phyloP scores from a whole-genome alignment of 1,139 yeast species.

The Pichia sp. region DNA sequence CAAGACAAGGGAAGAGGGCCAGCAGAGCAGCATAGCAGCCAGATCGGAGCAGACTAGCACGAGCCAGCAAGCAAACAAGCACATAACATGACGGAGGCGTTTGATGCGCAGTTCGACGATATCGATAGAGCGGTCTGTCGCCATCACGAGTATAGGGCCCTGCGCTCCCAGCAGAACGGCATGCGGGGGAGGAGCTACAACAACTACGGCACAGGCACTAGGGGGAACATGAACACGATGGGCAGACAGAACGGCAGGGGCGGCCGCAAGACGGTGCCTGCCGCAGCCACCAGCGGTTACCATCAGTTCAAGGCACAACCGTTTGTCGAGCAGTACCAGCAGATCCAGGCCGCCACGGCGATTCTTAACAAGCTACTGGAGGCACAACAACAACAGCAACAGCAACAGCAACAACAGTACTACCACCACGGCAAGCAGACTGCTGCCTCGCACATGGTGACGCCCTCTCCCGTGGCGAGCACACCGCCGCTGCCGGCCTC shows the following conservation, averaged over 20 bases:
- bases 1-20: background rate
- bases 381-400: background rate
- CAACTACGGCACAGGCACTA: background rate
- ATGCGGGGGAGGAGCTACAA: background rate
- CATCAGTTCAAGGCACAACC: constrained; percentile 6
- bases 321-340: constrained; percentile 9
- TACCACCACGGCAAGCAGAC: background rate
- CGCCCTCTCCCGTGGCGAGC: background rate
- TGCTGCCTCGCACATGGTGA: too few species aligned
- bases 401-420: background rate
- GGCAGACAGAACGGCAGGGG: background rate
- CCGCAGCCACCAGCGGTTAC: background rate
- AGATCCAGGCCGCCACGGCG: constrained; percentile 10
- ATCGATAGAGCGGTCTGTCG: constrained; percentile 11
- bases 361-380: constrained; percentile 5
- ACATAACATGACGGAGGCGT: constrained; percentile 3
- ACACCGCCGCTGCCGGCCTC: background rate
- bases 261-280: background rate
- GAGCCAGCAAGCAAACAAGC: background rate
- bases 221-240: background rate
- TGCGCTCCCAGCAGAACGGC: background rate
- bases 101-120: constrained; percentile 12
- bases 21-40: background rate
- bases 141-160: background rate
- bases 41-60: background rate